Percentiles rank a stretch among this genome's conserved stretches.
Evolutionary conservation across 2,329 filamentous ascomycete genomes (phyloP).

Genomic region (Verticillium alfalfae): DNA sequence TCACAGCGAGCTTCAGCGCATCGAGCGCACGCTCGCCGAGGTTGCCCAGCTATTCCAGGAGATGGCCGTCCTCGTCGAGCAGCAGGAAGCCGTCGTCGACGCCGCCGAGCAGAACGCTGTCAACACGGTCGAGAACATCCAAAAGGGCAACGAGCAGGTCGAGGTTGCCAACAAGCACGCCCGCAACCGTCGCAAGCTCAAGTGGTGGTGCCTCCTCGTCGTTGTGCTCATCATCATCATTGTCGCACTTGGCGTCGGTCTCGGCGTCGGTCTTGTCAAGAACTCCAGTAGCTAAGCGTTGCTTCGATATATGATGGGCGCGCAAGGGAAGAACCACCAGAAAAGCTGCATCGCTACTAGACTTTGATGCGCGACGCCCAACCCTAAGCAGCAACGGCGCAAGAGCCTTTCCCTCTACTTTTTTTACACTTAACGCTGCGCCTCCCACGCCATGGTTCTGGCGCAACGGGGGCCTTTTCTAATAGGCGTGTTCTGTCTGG

Average conservation of each 20-base stretch:
- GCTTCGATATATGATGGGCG: background rate
- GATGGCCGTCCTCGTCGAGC: conserved; percentile 67
- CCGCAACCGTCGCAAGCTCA: conserved; percentile 64
- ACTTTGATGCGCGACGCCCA: background rate
- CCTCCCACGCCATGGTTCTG: background rate
- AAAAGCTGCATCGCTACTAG: background rate
- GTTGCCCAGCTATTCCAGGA: conserved; percentile 67
- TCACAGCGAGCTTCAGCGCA: conserved; percentile 77
- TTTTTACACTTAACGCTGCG: background rate
- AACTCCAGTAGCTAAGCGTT: conserved; percentile 3
- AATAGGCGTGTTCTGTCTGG: background rate
- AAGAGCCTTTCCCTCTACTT: background rate
- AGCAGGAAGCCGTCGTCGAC: conserved; percentile 61
- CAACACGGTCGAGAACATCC: conserved; percentile 60
- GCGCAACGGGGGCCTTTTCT: background rate
- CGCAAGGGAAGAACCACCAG: background rate
- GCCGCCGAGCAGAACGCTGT: conserved; percentile 61
- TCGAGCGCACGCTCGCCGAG: conserved; percentile 69
- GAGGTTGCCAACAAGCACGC: conserved; percentile 63
- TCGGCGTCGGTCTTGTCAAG: conserved; percentile 31
- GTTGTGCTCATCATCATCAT: conserved; percentile 51
- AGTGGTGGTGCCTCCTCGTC: conserved; percentile 73
- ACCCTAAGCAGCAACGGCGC: background rate
- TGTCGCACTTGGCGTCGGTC: conserved; percentile 47
- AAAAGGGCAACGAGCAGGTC: conserved; percentile 65